Conservation (phyloP, 2,329 filamentous ascomycete species). For the Aspergillus latus region DNA sequence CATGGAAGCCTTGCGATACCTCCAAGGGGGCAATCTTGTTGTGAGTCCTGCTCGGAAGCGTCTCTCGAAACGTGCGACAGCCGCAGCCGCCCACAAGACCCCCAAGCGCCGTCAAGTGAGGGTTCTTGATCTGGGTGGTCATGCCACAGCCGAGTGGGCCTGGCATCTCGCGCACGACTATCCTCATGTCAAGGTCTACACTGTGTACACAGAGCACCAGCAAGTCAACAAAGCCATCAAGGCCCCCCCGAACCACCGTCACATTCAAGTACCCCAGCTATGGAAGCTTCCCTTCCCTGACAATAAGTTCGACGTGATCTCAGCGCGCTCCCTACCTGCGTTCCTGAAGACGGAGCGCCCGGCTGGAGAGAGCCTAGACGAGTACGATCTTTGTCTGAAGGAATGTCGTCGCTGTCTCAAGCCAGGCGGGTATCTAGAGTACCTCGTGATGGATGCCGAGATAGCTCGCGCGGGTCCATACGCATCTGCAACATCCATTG, state of each 20-base stretch:
- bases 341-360: constrained; percentile 70
- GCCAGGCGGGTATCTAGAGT: constrained; percentile 90
- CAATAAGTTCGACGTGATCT: constrained; percentile 87
- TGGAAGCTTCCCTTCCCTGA: constrained; percentile 82
- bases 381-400: constrained; percentile 79
- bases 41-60: constrained; percentile 52
- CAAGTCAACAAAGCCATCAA: constrained; percentile 72
- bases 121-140: constrained; percentile 83
- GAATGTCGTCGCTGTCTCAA: constrained; percentile 92
- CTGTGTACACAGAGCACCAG: constrained; percentile 75
- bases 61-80: constrained; percentile 31
- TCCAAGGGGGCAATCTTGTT: constrained; percentile 62
- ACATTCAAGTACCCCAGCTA: constrained; percentile 73
- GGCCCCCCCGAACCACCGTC: constrained; percentile 83
- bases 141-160: constrained; percentile 86
- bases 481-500: constrained; percentile 78
- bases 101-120: constrained; percentile 53
- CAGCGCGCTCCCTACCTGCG: constrained; percentile 80
- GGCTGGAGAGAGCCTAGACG: constrained; percentile 68
- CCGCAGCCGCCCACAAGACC: constrained; percentile 24
- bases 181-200: constrained; percentile 82
- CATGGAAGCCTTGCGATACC: constrained; percentile 59
- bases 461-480: constrained; percentile 80
- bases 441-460: constrained; percentile 83
- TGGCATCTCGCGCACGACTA: constrained; percentile 90